Conservation (phyloP, 768 basidiomycete species). For the Mycena epipterygia region DNA sequence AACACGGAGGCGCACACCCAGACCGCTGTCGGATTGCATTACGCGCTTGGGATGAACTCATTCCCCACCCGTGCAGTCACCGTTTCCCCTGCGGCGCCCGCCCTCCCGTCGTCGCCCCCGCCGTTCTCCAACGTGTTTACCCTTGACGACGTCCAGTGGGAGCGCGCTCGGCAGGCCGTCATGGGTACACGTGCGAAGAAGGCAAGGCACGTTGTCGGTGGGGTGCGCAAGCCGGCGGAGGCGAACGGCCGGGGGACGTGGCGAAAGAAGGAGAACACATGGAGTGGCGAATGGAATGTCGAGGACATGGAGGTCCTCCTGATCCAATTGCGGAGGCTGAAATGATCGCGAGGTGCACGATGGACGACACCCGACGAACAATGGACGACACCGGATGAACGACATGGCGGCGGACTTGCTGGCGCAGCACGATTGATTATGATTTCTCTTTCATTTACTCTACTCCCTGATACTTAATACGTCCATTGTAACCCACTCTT, state of each 20-base stretch:
- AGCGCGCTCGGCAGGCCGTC: constrained; percentile 28
- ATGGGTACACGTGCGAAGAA: constrained; percentile 9
- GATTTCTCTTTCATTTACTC: neutral
- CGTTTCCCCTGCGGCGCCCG: neutral
- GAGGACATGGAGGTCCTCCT: constrained; percentile 43
- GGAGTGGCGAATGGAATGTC: constrained; percentile 53
- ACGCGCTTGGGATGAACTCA: constrained; percentile 31
- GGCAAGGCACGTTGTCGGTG: constrained; percentile 10
- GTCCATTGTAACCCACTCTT: constrained; percentile 1
- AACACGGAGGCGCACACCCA: neutral
- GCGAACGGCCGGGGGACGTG: constrained; percentile 33
- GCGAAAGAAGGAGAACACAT: constrained; percentile 43
- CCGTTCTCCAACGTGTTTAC: constrained; percentile 31
- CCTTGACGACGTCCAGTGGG: constrained; percentile 33
- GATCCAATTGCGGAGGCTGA: constrained; percentile 24
- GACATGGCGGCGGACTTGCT: neutral
- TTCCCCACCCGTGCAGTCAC: constrained; percentile 1
- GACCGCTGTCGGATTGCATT: constrained; percentile 36
- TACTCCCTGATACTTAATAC: constrained; percentile 20
- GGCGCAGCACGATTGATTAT: constrained; percentile 1
- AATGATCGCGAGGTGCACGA: neutral
- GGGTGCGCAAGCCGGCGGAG: constrained; percentile 24
- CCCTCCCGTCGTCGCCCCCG: constrained; percentile 24
- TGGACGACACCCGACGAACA: neutral
- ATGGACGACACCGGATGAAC: neutral